A percentile compares a stretch with the other conserved stretches of the same genome.
phyloP scores from a whole-genome alignment of 176 grass and related monocot species.

The Phoenix dactylifera region DNA sequence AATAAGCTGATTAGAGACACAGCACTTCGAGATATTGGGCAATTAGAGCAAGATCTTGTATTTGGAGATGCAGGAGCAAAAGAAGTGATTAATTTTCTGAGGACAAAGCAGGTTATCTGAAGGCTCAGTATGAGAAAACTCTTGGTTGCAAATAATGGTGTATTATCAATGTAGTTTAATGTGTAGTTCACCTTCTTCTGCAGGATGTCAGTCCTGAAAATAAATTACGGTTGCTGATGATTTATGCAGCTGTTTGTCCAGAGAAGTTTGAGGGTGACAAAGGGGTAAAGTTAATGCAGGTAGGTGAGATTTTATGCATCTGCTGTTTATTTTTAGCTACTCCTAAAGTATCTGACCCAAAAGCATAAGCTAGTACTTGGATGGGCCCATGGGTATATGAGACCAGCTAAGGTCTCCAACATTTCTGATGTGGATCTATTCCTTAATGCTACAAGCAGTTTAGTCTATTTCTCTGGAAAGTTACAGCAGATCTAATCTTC shows the following conservation, averaged over 20 bases:
- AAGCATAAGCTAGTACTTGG: no score
- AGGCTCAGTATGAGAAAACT: neutral
- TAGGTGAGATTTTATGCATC: conserved; percentile 6
- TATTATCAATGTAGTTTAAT: conserved; percentile 14
- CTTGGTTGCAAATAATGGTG: neutral
- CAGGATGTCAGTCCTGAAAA: conserved; percentile 87
- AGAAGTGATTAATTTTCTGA: conserved; percentile 84
- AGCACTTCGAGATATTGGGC: conserved; percentile 63
- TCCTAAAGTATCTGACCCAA: no score
- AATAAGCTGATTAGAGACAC: conserved; percentile 66
- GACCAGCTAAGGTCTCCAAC: no score
- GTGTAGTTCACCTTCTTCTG: conserved; percentile 20
- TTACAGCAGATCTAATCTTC: no score
- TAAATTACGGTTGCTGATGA: conserved; percentile 86
- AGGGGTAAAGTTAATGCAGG: conserved; percentile 94
- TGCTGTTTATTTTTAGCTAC: no score
- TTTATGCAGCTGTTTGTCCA: conserved; percentile 72
- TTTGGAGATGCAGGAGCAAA: conserved; percentile 96
- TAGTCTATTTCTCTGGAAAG: no score
- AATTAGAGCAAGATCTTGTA: conserved; percentile 91
- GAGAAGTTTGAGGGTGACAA: conserved; percentile 99
- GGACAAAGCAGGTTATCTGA: conserved; percentile 60
- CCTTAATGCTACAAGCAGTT: no score
- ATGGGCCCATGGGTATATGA: no score
- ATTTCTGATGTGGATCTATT: no score